Percentiles rank a stretch among this genome's conserved stretches.
phyloP scores from a whole-genome alignment of 2,329 filamentous ascomycete species.

The Xylariaceae sp. region DNA sequence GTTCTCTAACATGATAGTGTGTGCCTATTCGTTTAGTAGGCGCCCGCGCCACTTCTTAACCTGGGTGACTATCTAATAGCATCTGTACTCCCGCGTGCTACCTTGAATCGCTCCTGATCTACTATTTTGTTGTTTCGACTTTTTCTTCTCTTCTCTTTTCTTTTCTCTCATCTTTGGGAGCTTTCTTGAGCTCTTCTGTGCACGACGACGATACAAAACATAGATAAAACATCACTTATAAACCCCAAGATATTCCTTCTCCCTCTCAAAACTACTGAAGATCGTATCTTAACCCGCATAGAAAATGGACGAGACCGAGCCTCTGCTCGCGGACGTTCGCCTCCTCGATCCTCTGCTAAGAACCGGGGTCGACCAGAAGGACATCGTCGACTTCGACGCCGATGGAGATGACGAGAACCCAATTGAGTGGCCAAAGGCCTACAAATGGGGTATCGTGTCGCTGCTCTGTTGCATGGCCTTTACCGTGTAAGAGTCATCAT shows the following conservation, averaged over 20 bases:
- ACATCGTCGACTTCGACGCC: slow-evolving; percentile 42
- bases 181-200: no score
- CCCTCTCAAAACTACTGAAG: neutral
- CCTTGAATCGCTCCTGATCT: no score
- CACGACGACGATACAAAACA: no score
- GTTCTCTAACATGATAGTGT: no score
- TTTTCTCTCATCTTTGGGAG: no score
- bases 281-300: neutral
- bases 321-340: slow-evolving; percentile 28
- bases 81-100: neutral
- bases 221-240: no score
- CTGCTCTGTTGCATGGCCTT: slow-evolving; percentile 52
- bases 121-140: no score
- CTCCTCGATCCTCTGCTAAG: slow-evolving; percentile 20
- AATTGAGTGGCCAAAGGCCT: slow-evolving; percentile 45
- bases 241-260: neutral
- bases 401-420: slow-evolving; percentile 47
- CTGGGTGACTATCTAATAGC: no score
- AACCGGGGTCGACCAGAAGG: slow-evolving; percentile 23
- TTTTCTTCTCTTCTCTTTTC: no score
- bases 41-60: no score
- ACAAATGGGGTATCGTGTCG: slow-evolving; percentile 50
- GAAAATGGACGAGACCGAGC: slow-evolving; percentile 34
- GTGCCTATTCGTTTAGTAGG: no score
- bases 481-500: slow-evolving; percentile 42